These are phyloP conservation scores for Myochromella boudieri DNA, from an alignment of 768 basidiomycete genomes.

Conservation along the genomic window DNA sequence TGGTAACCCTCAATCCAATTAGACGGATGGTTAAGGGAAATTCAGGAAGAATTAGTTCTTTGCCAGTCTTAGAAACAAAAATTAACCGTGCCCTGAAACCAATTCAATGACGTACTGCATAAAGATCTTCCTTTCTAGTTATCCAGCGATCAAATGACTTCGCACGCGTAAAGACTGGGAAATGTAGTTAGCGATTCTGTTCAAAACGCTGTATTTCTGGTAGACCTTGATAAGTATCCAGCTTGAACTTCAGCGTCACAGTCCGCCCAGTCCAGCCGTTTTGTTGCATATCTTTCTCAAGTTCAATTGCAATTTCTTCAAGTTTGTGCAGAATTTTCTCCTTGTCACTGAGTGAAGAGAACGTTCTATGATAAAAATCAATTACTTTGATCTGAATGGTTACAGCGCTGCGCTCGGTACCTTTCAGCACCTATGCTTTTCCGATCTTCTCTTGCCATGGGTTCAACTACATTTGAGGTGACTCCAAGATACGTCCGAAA, in stretches of 20 bases:
- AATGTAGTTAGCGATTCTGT: not conserved
- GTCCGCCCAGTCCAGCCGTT: conserved; percentile 86
- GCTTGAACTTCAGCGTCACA: conserved; percentile 90
- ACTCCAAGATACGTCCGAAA: conserved; percentile 85
- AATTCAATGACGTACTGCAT: conserved; percentile 49
- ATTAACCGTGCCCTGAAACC: conserved; percentile 6
- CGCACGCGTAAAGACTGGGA: conserved; percentile 75
- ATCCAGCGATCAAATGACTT: conserved; percentile 78
- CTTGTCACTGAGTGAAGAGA: conserved; percentile 63
- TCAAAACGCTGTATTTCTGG: not conserved
- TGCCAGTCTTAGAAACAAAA: conserved; percentile 57
- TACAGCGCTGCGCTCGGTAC: conserved; percentile 32
- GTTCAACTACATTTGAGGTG: conserved; percentile 78
- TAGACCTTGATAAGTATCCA: conserved; percentile 83
- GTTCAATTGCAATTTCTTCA: conserved; percentile 75
- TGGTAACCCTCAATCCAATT: conserved; percentile 87
- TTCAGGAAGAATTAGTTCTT: conserved; percentile 79
- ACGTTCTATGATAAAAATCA: conserved; percentile 54
- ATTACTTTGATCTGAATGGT: not conserved
- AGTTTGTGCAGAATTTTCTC: conserved; percentile 74
- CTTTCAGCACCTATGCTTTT: conserved; percentile 94
- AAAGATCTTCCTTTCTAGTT: conserved; percentile 76
- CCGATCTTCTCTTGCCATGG: conserved; percentile 73
- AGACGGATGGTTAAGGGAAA: conserved; percentile 78
- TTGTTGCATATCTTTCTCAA: conserved; percentile 78